Conservation (phyloP, 208 protist species). For the Endotrypanum monterogeii region DNA sequence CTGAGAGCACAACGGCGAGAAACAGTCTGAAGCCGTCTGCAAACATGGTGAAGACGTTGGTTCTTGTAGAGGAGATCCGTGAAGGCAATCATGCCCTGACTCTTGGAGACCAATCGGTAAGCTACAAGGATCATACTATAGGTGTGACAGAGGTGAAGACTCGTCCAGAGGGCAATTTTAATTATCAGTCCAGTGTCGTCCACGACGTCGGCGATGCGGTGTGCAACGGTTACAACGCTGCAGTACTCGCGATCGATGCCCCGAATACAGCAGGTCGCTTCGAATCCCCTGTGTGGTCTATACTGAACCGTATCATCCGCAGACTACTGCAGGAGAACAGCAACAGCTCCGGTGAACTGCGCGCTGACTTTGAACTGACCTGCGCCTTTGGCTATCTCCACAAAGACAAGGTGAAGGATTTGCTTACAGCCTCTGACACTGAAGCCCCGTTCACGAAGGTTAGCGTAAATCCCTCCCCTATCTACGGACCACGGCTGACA, state of each 20-base stretch:
- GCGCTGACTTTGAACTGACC: constrained; percentile 47
- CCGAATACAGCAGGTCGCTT: constrained; percentile 57
- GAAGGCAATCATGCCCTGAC: constrained; percentile 41
- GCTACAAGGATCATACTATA: constrained; percentile 35
- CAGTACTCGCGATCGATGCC: constrained; percentile 66
- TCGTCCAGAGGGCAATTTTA: constrained; percentile 51
- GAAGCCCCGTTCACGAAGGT: constrained; percentile 52
- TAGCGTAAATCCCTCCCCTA: constrained; percentile 69
- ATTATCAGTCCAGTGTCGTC: constrained; percentile 61
- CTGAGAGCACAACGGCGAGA: neutral
- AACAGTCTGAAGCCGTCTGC: constrained; percentile 4
- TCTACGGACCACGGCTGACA: constrained; percentile 70
- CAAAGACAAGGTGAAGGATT: constrained; percentile 71
- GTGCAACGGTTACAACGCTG: constrained; percentile 67
- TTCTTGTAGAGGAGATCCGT: constrained; percentile 57
- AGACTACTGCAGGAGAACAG: constrained; percentile 49
- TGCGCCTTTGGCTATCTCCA: constrained; percentile 70
- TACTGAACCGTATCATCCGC: constrained; percentile 63
- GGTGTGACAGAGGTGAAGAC: constrained; percentile 58
- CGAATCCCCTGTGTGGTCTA: constrained; percentile 70
- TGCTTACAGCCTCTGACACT: constrained; percentile 37
- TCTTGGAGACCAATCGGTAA: constrained; percentile 34
- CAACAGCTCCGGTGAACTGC: constrained; percentile 22
- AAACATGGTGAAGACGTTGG: constrained; percentile 67
- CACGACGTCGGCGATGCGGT: constrained; percentile 51